Percentiles rank a stretch among this genome's conserved stretches.
phyloP scores from a whole-genome alignment of 129 eudicot species.

The Pseudognaphalium luteoalbum region DNA sequence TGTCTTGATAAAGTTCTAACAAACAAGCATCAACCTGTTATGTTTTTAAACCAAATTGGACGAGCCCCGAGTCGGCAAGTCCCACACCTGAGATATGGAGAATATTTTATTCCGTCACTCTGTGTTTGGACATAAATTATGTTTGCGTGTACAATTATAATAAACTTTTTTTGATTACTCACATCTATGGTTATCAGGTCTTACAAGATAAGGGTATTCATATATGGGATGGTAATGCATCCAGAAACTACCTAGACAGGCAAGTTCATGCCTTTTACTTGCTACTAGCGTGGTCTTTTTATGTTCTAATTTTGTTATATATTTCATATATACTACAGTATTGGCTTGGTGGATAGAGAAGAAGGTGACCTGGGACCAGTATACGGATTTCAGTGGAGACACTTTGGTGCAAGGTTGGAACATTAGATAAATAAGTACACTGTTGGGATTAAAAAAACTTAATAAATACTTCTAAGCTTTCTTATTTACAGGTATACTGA shows the following conservation, averaged over 20 bases:
- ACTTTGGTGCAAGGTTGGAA: slow-evolving; percentile 87
- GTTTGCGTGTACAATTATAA: not conserved
- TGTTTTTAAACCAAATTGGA: slow-evolving; percentile 8
- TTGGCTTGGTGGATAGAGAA: slow-evolving; percentile 83
- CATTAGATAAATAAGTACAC: not conserved
- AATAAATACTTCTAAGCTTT: not conserved
- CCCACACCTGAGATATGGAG: slow-evolving; percentile 1
- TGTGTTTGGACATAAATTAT: slow-evolving; percentile 2
- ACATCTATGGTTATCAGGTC: slow-evolving; percentile 39
- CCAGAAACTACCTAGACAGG: slow-evolving; percentile 93
- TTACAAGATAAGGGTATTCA: slow-evolving; percentile 84
- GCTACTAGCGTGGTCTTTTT: not conserved
- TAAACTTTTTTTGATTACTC: slow-evolving; percentile 2
- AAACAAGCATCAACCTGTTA: slow-evolving; percentile 4
- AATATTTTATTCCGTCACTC: not conserved
- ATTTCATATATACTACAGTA: slow-evolving; percentile 40
- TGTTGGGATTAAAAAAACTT: not conserved
- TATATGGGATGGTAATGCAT: slow-evolving; percentile 98
- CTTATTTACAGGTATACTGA: slow-evolving; percentile 64
- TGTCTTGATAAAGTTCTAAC: not conserved
- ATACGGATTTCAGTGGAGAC: slow-evolving; percentile 98
- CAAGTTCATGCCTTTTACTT: slow-evolving; percentile 25
- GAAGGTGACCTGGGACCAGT: slow-evolving; percentile 97
- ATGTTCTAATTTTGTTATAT: not conserved
- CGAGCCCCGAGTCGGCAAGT: not conserved